These are phyloP conservation scores for Camelina laxa DNA, from an alignment of 345 rosid species.

Conservation along the genomic window DNA sequence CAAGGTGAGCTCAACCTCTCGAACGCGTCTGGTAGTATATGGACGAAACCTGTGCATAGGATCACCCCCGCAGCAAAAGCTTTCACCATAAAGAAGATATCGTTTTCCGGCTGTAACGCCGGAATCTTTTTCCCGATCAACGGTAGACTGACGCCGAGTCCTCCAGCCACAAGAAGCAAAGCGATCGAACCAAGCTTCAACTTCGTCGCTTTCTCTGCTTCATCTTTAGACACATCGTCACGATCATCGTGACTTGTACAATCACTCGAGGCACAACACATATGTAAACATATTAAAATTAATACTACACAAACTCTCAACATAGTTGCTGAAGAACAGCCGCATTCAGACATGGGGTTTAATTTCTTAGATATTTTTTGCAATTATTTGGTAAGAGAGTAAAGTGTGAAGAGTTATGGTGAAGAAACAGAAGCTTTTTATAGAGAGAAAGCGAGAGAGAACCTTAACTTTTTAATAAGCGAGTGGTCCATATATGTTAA, in stretches of 20 bases:
- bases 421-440: conserved; percentile 35
- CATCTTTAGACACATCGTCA: conserved; percentile 24
- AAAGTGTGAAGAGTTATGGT: conserved; percentile 40
- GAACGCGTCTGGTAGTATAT: conserved; percentile 55
- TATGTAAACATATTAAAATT: conserved; percentile 25
- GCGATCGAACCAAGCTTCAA: conserved; percentile 44
- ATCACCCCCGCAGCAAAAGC: conserved; percentile 61
- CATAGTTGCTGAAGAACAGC: conserved; percentile 28
- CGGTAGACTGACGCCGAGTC: conserved; percentile 45
- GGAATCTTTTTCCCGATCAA: conserved; percentile 44
- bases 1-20: conserved; percentile 51
- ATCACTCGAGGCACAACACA: conserved; percentile 44
- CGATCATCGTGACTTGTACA: conserved; percentile 40
- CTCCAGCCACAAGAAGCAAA: conserved; percentile 42
- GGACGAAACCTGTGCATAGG: conserved; percentile 54
- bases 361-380: conserved; percentile 8
- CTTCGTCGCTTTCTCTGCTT: conserved; percentile 37
- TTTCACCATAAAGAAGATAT: conserved; percentile 52
- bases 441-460: conserved; percentile 38
- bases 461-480: conserved; percentile 34
- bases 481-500: conserved; percentile 40
- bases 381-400: conserved; percentile 28
- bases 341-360: conserved; percentile 30
- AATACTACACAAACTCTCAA: conserved; percentile 27
- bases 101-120: conserved; percentile 46